Percentiles rank a stretch among this genome's conserved stretches.
Evolutionary conservation across 1,139 yeast genomes (phyloP).

Genomic region (Yamadazyma buinensis): DNA sequence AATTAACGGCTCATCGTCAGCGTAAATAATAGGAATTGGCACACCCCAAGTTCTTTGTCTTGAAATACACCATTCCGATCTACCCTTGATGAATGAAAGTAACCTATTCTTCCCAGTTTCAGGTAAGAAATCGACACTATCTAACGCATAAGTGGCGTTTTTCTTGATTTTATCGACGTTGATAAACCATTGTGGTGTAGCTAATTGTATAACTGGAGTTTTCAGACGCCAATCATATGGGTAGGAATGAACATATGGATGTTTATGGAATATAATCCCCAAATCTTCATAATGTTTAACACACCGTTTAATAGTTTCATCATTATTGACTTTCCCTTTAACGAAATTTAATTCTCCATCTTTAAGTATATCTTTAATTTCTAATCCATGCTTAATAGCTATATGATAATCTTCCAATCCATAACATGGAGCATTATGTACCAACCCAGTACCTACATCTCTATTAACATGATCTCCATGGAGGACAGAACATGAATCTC

Average conservation of each 20-base stretch:
- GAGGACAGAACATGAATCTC: slow-evolving; percentile 53
- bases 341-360: slow-evolving; percentile 55
- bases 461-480: slow-evolving; percentile 82
- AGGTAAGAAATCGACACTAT: slow-evolving; percentile 68
- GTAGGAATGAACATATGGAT: slow-evolving; percentile 70
- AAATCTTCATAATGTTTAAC: slow-evolving; percentile 37
- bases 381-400: slow-evolving; percentile 56
- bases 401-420: slow-evolving; percentile 89
- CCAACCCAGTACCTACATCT: slow-evolving; percentile 88
- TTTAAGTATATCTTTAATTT: slow-evolving; percentile 69
- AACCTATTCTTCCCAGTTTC: slow-evolving; percentile 68
- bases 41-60: slow-evolving; percentile 99
- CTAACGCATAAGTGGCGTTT: slow-evolving; percentile 56
- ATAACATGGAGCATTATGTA: slow-evolving; percentile 97
- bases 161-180: slow-evolving; percentile 73
- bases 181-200: slow-evolving; percentile 97
- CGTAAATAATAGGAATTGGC: slow-evolving; percentile 85
- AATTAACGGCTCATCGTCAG: slow-evolving; percentile 53
- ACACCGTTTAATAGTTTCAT: slow-evolving; percentile 46
- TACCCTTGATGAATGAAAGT: slow-evolving; percentile 63
- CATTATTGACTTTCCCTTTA: slow-evolving; percentile 52
- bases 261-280: slow-evolving; percentile 46
- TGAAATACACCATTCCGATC: slow-evolving; percentile 97
- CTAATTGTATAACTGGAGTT: slow-evolving; percentile 88
- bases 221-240: slow-evolving; percentile 98